These are phyloP conservation scores for Casuarina glauca DNA, from an alignment of 306 rosid genomes.

Conservation along the genomic window DNA sequence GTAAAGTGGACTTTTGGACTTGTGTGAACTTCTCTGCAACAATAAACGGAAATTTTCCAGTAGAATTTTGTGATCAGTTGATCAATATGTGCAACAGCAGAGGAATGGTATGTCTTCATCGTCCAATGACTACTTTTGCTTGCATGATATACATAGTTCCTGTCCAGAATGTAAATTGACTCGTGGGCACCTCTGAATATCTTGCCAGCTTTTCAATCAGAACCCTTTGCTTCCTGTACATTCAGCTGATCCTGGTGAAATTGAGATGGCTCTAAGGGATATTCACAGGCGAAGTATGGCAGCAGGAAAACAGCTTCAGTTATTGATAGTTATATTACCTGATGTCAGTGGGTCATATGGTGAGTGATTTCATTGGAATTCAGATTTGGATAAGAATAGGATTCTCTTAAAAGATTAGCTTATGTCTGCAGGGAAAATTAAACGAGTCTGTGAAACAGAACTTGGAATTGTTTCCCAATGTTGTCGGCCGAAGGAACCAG, in stretches of 20 bases:
- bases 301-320: conserved; percentile 34
- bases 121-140: not conserved
- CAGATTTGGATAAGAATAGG: not conserved
- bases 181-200: not conserved
- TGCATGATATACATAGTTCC: not conserved
- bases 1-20: conserved; percentile 47
- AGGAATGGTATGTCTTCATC: conserved; percentile 63
- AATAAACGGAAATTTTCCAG: conserved; percentile 3
- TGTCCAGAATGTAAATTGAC: not conserved
- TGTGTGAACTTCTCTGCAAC: conserved; percentile 48
- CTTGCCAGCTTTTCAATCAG: conserved; percentile 36
- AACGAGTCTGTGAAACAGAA: conserved; percentile 78
- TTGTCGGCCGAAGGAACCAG: conserved; percentile 47
- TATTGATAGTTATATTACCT: conserved; percentile 71
- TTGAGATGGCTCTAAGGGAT: conserved; percentile 42
- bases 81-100: conserved; percentile 51
- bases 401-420: not conserved
- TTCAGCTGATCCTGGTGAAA: conserved; percentile 8
- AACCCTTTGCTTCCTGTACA: conserved; percentile 42
- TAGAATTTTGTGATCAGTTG: conserved; percentile 35
- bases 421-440: conserved; percentile 52
- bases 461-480: conserved; percentile 86
- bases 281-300: conserved; percentile 28
- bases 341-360: conserved; percentile 63
- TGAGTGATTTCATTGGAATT: conserved; percentile 24